Percentiles rank a stretch among this genome's conserved stretches.
phyloP scores from a whole-genome alignment of 345 rosid genomes.

The Moringa oleifera region DNA sequence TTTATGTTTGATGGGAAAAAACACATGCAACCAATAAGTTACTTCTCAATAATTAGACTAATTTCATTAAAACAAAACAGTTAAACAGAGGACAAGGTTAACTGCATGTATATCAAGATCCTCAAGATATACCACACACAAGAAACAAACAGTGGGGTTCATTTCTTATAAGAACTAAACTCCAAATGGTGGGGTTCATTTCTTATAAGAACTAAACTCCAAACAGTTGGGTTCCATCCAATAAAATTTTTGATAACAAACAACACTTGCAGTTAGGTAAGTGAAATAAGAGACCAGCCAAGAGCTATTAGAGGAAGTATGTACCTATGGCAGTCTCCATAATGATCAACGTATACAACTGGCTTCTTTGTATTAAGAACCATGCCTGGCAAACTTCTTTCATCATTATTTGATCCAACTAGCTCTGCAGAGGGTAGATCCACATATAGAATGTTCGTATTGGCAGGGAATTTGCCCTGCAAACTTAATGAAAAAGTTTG shows the following conservation, averaged over 20 bases:
- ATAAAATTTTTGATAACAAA: neutral
- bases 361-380: slow-evolving; percentile 74
- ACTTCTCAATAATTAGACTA: neutral
- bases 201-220: neutral
- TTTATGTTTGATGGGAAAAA: no score
- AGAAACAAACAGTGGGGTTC: no score
- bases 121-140: neutral
- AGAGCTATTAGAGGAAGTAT: slow-evolving; percentile 8
- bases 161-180: no score
- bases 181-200: no score
- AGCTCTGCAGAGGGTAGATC: slow-evolving; percentile 63
- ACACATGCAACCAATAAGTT: no score
- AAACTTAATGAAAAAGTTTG: slow-evolving; percentile 36
- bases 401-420: slow-evolving; percentile 56
- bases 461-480: slow-evolving; percentile 81
- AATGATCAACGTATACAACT: slow-evolving; percentile 50
- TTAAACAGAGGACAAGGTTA: neutral
- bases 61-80: no score
- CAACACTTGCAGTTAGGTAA: neutral
- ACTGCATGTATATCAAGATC: neutral
- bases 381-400: slow-evolving; percentile 77
- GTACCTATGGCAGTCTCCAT: slow-evolving; percentile 70
- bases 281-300: slow-evolving; percentile 4
- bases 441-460: slow-evolving; percentile 86
- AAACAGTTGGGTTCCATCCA: neutral